A percentile compares a stretch with the other conserved stretches of the same genome.
Conservation (phyloP, 176 grass and related monocot genomes). For the Aegilops umbellulata region DNA sequence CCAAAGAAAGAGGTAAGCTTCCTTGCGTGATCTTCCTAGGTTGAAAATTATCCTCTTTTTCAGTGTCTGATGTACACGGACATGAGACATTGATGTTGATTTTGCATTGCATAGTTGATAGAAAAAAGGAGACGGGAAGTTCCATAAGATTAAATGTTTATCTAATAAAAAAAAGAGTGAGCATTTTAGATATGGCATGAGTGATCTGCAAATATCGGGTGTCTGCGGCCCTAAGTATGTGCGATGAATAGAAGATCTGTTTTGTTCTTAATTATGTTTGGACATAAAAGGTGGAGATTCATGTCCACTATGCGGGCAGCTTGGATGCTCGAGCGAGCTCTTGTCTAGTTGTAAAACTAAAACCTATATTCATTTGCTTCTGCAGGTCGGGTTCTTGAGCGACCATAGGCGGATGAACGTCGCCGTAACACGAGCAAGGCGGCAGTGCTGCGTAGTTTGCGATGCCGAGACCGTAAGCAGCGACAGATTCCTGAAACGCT, state of each 20-base stretch:
- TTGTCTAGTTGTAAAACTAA: background rate
- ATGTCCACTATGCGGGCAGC: background rate
- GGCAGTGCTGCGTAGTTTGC: conserved; percentile 89
- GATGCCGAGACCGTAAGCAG: conserved; percentile 77
- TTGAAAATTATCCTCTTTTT: conserved; percentile 1
- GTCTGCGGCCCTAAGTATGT: background rate
- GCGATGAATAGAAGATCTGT: background rate
- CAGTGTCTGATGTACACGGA: background rate
- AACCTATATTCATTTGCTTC: background rate
- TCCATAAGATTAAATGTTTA: background rate
- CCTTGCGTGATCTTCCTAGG: background rate
- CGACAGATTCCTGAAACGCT: conserved; percentile 77
- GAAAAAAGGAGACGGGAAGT: background rate
- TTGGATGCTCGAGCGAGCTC: background rate
- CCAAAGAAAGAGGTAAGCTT: conserved; percentile 79
- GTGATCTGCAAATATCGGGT: background rate
- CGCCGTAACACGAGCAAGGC: conserved; percentile 84
- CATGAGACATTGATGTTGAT: background rate
- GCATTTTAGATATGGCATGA: background rate
- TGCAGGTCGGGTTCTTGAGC: conserved; percentile 89
- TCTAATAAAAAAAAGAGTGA: background rate
- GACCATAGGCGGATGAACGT: conserved; percentile 96
- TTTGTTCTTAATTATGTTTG: background rate
- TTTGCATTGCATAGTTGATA: background rate
- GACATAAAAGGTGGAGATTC: too few relatives aligned